phyloP scores from a whole-genome alignment of 2,329 filamentous ascomycete species.

The Trichoderma atroviride region DNA sequence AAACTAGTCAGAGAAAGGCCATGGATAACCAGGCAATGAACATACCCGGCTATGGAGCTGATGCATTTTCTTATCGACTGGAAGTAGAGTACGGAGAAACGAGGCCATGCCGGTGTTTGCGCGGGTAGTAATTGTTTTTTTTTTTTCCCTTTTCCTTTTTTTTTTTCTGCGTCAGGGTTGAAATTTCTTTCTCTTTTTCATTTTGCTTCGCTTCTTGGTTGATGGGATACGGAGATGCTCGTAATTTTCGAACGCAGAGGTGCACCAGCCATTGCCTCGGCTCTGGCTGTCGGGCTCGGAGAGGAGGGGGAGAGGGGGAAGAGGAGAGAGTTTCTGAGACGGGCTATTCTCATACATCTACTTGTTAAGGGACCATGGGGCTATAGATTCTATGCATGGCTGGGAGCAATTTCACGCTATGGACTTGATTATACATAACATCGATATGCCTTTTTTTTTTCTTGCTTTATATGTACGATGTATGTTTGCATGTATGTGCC shows the following conservation, averaged over 20 bases:
- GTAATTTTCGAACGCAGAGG: neutral
- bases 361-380: conserved; percentile 5
- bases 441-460: neutral
- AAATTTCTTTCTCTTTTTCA: neutral
- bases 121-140: conserved; percentile 21
- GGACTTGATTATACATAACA: conserved; percentile 5
- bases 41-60: conserved; percentile 27
- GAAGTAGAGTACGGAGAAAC: conserved; percentile 29
- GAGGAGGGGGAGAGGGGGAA: conserved; percentile 3
- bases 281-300: conserved; percentile 1
- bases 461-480: neutral
- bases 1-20: conserved; percentile 11
- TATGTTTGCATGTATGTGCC: neutral
- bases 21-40: conserved; percentile 18
- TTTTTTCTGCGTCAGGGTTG: conserved; percentile 14
- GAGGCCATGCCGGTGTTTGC: conserved; percentile 27
- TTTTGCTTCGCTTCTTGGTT: conserved; percentile 9
- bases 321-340: conserved; percentile 3
- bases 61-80: conserved; percentile 20
- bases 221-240: conserved; percentile 7
- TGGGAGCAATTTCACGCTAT: conserved; percentile 25
- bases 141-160: neutral
- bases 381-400: conserved; percentile 26
- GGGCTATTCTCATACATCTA: conserved; percentile 14
- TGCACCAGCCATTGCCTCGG: conserved; percentile 10